These are phyloP conservation scores for Saccharomyces cerevisiae DNA, from an alignment of 805 yeast species.

Conservation along the genomic window DNA sequence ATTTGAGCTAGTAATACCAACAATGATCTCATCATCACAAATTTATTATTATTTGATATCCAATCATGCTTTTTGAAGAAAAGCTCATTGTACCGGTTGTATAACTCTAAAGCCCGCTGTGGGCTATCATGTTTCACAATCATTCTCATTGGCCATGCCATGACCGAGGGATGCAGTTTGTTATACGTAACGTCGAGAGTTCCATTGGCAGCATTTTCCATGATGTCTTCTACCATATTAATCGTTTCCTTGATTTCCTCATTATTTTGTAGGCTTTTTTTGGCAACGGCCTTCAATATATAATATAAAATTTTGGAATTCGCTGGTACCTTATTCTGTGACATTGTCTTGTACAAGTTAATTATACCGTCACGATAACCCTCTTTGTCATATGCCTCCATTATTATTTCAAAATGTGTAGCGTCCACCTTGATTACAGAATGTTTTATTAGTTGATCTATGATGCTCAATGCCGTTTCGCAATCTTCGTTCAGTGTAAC, in stretches of 20 bases:
- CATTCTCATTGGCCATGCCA: conserved; percentile 31
- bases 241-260: conserved; percentile 26
- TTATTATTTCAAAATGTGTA: conserved; percentile 26
- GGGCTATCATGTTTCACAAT: conserved; percentile 28
- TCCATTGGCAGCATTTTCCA: conserved; percentile 21
- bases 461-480: conserved; percentile 14
- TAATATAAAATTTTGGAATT: conserved; percentile 26
- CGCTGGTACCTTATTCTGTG: conserved; percentile 17
- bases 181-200: conserved; percentile 16
- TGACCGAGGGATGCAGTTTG: conserved; percentile 27
- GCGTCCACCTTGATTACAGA: conserved; percentile 11
- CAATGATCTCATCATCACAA: conserved; percentile 28
- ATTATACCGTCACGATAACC: conserved; percentile 25
- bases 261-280: conserved; percentile 20
- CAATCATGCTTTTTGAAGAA: conserved; percentile 21
- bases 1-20: conserved; percentile 25
- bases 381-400: conserved; percentile 24
- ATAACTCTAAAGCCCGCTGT: conserved; percentile 26
- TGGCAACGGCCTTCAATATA: conserved; percentile 27
- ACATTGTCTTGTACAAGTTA: conserved; percentile 21
- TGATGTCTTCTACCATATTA: conserved; percentile 25
- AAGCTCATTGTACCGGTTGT: conserved; percentile 26
- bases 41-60: conserved; percentile 18
- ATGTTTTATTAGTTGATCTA: conserved; percentile 15
- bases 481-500: conserved; percentile 13